These are phyloP conservation scores for Phytophthora pisi DNA, from an alignment of 352 stramenopile genomes.

Conservation along the genomic window DNA sequence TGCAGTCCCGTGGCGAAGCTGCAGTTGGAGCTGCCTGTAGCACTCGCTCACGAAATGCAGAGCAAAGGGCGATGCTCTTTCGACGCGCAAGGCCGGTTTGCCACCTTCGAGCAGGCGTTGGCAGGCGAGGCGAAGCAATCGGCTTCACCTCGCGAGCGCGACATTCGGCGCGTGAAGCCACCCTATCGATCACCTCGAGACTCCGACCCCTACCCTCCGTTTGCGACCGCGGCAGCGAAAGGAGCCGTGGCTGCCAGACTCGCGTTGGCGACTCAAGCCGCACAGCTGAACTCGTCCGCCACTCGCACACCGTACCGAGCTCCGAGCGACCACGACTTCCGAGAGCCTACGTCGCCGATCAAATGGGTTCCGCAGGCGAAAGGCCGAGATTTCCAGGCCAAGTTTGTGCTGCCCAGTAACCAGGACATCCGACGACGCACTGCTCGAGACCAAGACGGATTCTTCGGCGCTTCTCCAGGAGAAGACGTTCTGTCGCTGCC, in stretches of 20 bases:
- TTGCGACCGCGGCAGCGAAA: slow-evolving; percentile 37
- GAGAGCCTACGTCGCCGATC: slow-evolving; percentile 33
- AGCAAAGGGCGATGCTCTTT: slow-evolving; percentile 50
- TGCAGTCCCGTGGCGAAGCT: slow-evolving; percentile 11
- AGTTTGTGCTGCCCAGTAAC: slow-evolving; percentile 66
- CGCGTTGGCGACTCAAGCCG: slow-evolving; percentile 37
- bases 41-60: slow-evolving; percentile 28
- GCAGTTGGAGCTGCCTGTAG: slow-evolving; percentile 23
- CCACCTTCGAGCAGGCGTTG: slow-evolving; percentile 29
- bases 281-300: slow-evolving; percentile 47
- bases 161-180: slow-evolving; percentile 29
- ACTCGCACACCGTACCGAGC: slow-evolving; percentile 51
- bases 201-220: slow-evolving; percentile 26
- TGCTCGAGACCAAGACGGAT: slow-evolving; percentile 67
- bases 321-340: slow-evolving; percentile 55
- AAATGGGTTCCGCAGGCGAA: slow-evolving; percentile 26
- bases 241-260: slow-evolving; percentile 38
- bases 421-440: slow-evolving; percentile 64
- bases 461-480: slow-evolving; percentile 45
- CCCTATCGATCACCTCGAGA: slow-evolving; percentile 35
- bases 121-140: slow-evolving; percentile 14
- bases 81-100: slow-evolving; percentile 42
- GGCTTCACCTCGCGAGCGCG: slow-evolving; percentile 18
- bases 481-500: slow-evolving; percentile 38
- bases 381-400: slow-evolving; percentile 66